Percentiles rank a stretch among this genome's conserved stretches.
These are phyloP conservation scores for Tricholoma saponaceum DNA, from an alignment of 768 basidiomycete species.

Conservation along the genomic window DNA sequence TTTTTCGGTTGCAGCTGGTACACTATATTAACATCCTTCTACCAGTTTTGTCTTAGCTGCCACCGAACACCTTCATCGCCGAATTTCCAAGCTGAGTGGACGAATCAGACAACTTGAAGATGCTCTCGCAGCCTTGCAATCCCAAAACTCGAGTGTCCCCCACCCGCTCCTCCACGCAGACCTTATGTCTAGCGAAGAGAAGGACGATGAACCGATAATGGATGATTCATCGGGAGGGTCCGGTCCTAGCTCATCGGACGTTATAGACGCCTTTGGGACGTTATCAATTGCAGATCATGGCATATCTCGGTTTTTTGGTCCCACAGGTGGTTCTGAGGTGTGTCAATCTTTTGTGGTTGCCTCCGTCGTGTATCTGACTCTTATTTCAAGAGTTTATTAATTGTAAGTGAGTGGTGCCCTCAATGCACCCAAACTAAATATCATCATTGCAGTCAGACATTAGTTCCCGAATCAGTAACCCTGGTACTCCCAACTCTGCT, in stretches of 20 bases:
- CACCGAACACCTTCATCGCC: constrained; percentile 61
- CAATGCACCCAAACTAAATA: not conserved
- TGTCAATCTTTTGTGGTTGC: constrained; percentile 8
- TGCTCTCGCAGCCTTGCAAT: constrained; percentile 48
- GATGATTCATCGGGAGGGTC: constrained; percentile 20
- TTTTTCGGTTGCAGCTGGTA: not conserved
- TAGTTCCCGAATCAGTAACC: constrained; percentile 3
- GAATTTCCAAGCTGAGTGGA: constrained; percentile 47
- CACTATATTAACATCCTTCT: not conserved
- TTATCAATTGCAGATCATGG: constrained; percentile 58
- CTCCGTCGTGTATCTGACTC: not conserved
- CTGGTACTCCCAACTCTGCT: not conserved
- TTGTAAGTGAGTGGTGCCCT: constrained; percentile 8
- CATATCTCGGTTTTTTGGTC: constrained; percentile 58
- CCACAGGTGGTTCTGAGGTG: constrained; percentile 67
- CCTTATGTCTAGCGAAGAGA: constrained; percentile 25
- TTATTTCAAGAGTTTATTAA: constrained; percentile 18
- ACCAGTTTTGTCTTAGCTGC: constrained; percentile 56
- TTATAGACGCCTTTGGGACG: constrained; percentile 56
- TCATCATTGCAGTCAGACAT: constrained; percentile 6
- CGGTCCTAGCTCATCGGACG: constrained; percentile 27
- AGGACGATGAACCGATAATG: constrained; percentile 20
- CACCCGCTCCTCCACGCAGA: constrained; percentile 60
- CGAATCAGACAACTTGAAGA: constrained; percentile 54
- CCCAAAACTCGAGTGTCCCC: constrained; percentile 44